Percentiles rank a stretch among this genome's conserved stretches.
phyloP scores from a whole-genome alignment of 1,284 basidiomycete species.

The Kwoniella shivajii region DNA sequence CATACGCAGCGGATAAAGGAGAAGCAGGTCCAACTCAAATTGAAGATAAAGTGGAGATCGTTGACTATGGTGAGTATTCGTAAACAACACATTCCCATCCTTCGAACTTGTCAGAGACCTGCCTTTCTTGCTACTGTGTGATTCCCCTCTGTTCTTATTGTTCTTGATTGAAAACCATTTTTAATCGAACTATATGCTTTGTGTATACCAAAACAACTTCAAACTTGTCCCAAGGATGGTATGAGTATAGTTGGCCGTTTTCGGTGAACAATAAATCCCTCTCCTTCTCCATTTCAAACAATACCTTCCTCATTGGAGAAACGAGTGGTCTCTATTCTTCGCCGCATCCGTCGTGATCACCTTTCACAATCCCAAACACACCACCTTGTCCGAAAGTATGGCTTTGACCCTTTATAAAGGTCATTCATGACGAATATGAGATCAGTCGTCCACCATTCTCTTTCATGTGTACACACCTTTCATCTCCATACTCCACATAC shows the following conservation, averaged over 20 bases:
- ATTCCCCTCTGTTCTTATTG: no score
- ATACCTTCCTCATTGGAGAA: background rate
- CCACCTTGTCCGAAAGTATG: background rate
- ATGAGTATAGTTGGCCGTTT: background rate
- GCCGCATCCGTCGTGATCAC: background rate
- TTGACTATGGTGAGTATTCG: conserved; percentile 21
- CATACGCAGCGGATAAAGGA: conserved; percentile 5
- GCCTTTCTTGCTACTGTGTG: no score
- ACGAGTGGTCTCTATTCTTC: background rate
- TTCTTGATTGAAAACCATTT: no score
- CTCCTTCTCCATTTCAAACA: background rate
- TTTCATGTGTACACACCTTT: background rate
- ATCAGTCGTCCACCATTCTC: background rate
- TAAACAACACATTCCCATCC: background rate
- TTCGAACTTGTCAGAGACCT: background rate
- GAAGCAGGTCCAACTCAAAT: conserved; percentile 3
- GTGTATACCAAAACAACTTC: background rate
- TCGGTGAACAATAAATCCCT: conserved; percentile 9
- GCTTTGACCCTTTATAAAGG: conserved; percentile 4
- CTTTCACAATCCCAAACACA: background rate
- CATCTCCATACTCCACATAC: background rate
- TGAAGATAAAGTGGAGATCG: conserved; percentile 10
- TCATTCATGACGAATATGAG: no score
- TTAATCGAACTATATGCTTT: background rate
- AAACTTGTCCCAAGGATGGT: background rate